Evolutionary conservation across 345 rosid genomes (phyloP).

Genomic region (Hypericum perforatum): DNA sequence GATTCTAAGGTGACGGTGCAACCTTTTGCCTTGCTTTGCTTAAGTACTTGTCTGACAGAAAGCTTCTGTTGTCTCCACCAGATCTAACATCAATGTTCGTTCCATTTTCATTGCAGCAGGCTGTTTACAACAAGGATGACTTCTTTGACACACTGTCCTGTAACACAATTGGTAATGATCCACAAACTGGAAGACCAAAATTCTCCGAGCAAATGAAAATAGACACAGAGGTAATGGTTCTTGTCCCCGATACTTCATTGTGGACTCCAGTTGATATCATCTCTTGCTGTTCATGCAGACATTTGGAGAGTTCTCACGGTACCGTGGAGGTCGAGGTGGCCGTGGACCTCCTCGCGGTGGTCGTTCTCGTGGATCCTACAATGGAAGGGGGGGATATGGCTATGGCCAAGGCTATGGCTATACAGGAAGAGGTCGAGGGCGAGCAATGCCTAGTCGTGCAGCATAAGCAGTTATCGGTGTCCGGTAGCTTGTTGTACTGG

Average conservation of each 20-base stretch:
- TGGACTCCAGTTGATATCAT: neutral
- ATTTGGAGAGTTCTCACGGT: slow-evolving; percentile 57
- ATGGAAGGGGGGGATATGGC: slow-evolving; percentile 35
- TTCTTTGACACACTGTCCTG: slow-evolving; percentile 78
- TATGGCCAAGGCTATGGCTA: neutral
- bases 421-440: slow-evolving; percentile 4
- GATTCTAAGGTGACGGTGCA: slow-evolving; percentile 33
- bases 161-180: slow-evolving; percentile 35
- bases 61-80: neutral
- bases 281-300: slow-evolving; percentile 27
- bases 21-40: neutral
- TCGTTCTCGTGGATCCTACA: slow-evolving; percentile 29
- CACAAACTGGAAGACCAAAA: slow-evolving; percentile 57
- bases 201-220: slow-evolving; percentile 81
- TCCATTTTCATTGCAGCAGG: slow-evolving; percentile 28
- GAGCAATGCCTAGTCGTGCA: neutral
- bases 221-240: slow-evolving; percentile 61
- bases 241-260: neutral
- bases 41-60: neutral
- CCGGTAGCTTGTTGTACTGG: neutral
- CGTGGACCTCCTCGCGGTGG: slow-evolving; percentile 27
- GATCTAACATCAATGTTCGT: neutral
- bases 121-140: slow-evolving; percentile 85
- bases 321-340: slow-evolving; percentile 32
- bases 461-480: neutral